phyloP scores from a whole-genome alignment of 108 stramenopile genomes.

The Pseudonitzschia delicatissima region DNA sequence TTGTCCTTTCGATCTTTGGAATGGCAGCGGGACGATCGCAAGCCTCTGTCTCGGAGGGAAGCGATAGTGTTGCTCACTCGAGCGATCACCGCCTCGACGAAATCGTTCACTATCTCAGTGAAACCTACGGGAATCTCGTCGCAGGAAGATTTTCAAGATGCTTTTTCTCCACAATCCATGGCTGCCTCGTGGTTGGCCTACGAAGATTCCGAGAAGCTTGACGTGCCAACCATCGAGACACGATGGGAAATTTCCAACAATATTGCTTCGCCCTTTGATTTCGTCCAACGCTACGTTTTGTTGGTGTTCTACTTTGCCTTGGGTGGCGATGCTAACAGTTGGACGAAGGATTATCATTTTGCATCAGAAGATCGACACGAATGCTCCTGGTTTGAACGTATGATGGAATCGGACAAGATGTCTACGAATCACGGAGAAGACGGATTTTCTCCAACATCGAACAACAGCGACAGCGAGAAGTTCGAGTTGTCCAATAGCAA shows the following conservation, averaged over 20 bases:
- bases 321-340: conserved; percentile 6
- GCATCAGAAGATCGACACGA: conserved; percentile 8
- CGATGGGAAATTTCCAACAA: background rate
- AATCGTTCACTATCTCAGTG: conserved; percentile 12
- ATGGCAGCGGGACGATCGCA: background rate
- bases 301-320: conserved; percentile 38
- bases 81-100: background rate
- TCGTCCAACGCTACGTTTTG: conserved; percentile 34
- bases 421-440: no score
- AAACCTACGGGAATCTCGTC: conserved; percentile 14
- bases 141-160: conserved; percentile 8
- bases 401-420: background rate
- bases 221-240: conserved; percentile 4
- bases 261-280: conserved; percentile 10
- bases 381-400: conserved; percentile 23
- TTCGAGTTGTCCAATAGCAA: conserved; percentile 5
- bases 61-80: background rate
- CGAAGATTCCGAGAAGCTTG: conserved; percentile 27
- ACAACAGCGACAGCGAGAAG: background rate
- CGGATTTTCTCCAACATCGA: no score
- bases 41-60: no score
- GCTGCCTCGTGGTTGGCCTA: conserved; percentile 48
- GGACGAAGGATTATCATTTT: conserved; percentile 15
- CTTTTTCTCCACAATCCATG: conserved; percentile 33
- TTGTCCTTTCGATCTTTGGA: background rate